Evolutionary conservation across 352 stramenopile genomes (phyloP).

Genomic region (Albugo candida): DNA sequence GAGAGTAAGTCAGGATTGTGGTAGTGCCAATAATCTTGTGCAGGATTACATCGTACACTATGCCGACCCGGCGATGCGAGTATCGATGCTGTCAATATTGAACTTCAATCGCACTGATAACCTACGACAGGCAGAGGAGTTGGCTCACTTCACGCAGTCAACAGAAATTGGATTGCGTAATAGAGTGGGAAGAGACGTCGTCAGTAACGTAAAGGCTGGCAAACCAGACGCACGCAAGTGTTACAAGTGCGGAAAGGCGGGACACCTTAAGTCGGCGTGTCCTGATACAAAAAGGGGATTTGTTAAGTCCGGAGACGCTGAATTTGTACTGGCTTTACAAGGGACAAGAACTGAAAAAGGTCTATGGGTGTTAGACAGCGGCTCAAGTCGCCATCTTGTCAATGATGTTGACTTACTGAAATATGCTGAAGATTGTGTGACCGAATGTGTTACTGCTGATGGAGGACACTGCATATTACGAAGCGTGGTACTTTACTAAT

Average conservation of each 20-base stretch:
- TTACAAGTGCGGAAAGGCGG: background rate
- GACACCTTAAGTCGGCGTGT: background rate
- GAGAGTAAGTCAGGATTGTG: conserved; percentile 1
- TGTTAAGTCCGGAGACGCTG: too few species aligned
- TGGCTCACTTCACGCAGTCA: background rate
- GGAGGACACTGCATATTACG: background rate
- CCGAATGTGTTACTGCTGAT: background rate
- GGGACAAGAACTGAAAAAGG: too few species aligned
- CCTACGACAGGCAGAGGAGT: background rate
- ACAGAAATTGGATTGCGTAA: too few species aligned
- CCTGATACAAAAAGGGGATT: too few species aligned
- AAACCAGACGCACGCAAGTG: too few species aligned
- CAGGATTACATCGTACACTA: too few species aligned
- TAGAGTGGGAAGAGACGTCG: too few species aligned
- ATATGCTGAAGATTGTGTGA: background rate
- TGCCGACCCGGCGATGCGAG: too few species aligned
- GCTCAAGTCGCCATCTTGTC: background rate
- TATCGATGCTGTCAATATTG: too few species aligned
- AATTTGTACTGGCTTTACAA: too few species aligned
- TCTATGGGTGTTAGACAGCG: background rate
- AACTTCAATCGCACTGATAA: background rate
- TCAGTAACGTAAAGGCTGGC: too few species aligned
- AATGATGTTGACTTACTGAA: background rate
- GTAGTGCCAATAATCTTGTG: too few species aligned
- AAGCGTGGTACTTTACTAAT: background rate